A percentile compares a stretch with the other conserved stretches of the same genome.
Evolutionary conservation across 1,284 basidiomycete species (phyloP).

Genomic region (Ustilago esculenta): DNA sequence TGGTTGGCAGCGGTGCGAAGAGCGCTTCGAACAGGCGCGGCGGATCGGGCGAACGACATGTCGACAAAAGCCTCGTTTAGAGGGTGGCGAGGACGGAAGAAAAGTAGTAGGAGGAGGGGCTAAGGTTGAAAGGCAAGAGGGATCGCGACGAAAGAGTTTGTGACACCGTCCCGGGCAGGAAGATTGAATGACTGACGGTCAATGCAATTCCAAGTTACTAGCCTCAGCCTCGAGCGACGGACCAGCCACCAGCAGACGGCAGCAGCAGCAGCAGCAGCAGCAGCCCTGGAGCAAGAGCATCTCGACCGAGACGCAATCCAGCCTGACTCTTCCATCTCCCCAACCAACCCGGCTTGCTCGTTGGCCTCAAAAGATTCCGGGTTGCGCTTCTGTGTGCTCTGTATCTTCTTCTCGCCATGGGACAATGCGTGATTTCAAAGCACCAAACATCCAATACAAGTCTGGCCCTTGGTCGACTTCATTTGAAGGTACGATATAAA

Average conservation of each 20-base stretch:
- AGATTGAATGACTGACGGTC: constrained; percentile 1
- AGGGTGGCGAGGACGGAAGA: background rate
- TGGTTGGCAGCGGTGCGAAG: constrained; percentile 33
- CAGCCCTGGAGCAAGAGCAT: background rate
- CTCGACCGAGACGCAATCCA: constrained; percentile 17
- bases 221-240: too few relatives aligned
- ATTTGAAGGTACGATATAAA: too few relatives aligned
- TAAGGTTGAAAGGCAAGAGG: constrained; percentile 8
- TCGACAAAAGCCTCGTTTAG: background rate
- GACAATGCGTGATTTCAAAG: constrained; percentile 15
- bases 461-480: too few relatives aligned
- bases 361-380: too few relatives aligned
- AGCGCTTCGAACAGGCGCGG: constrained; percentile 44
- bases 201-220: too few relatives aligned
- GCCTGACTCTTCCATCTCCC: too few relatives aligned
- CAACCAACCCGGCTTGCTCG: too few relatives aligned
- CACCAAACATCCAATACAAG: constrained; percentile 1
- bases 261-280: too few relatives aligned
- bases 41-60: constrained; percentile 53
- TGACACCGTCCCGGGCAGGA: constrained; percentile 6
- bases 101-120: background rate
- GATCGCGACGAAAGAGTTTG: constrained; percentile 20
- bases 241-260: too few relatives aligned
- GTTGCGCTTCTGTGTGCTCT: background rate
- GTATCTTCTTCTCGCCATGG: background rate